A percentile compares a stretch with the other conserved stretches of the same genome.
Conservation (phyloP, 352 stramenopile genomes). For the Achlya hypogyna region DNA sequence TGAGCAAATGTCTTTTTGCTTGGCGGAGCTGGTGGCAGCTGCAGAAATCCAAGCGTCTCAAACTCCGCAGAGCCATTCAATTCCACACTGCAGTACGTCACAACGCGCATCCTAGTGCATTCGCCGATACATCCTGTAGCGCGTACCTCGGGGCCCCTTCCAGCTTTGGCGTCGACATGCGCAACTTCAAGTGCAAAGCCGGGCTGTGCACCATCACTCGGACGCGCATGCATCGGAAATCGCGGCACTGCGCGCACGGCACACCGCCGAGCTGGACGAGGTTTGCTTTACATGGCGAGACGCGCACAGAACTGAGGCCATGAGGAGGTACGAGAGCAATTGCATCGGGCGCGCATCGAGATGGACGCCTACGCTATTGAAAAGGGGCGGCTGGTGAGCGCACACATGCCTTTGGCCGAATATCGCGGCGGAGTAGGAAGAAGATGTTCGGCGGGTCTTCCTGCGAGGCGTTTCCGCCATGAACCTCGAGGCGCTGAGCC, state of each 20-base stretch:
- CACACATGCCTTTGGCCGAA: neutral
- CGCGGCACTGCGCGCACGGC: neutral
- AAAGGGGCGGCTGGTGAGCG: neutral
- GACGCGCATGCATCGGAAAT: neutral
- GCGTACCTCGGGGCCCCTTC: neutral
- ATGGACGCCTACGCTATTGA: constrained; percentile 8
- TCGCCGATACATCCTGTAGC: neutral
- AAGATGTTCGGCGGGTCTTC: constrained; percentile 17
- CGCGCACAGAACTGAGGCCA: neutral
- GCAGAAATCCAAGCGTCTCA: too few relatives aligned
- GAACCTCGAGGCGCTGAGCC: constrained; percentile 18
- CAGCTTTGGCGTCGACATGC: neutral
- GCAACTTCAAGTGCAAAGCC: neutral
- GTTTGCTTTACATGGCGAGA: neutral
- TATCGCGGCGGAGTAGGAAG: neutral
- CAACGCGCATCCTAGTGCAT: neutral
- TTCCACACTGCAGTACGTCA: neutral
- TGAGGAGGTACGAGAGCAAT: constrained; percentile 5
- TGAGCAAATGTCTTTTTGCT: too few relatives aligned
- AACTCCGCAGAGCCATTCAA: neutral
- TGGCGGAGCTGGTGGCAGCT: too few relatives aligned
- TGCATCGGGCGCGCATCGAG: neutral
- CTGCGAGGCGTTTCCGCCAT: constrained; percentile 16
- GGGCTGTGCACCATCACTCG: neutral
- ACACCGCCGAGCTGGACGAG: neutral